phyloP scores from a whole-genome alignment of 352 stramenopile species.

The Phytopythium ostracodes region DNA sequence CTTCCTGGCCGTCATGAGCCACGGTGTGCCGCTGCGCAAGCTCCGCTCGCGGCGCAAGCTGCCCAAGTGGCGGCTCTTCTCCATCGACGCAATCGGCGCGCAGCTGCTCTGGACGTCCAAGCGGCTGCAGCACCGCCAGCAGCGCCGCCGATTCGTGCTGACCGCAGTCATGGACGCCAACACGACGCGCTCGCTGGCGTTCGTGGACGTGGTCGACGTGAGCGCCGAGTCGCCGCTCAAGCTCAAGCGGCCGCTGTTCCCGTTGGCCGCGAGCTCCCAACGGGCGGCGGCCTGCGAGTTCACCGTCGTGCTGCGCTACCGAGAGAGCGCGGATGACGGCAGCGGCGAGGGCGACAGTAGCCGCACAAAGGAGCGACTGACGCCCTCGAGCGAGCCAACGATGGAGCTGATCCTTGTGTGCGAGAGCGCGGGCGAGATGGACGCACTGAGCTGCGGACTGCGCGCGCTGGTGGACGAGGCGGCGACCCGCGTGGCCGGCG shows the following conservation, averaged over 20 bases:
- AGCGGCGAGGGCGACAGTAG: background rate
- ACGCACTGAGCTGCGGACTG: slow-evolving; percentile 52
- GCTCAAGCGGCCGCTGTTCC: slow-evolving; percentile 7
- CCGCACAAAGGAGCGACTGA: too few relatives aligned
- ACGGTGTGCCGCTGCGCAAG: slow-evolving; percentile 59
- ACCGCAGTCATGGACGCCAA: background rate
- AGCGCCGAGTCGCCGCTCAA: slow-evolving; percentile 43
- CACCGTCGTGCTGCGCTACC: slow-evolving; percentile 40
- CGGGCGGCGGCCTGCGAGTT: slow-evolving; percentile 16
- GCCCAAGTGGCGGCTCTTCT: slow-evolving; percentile 55
- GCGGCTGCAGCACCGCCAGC: slow-evolving; percentile 13
- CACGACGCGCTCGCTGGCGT: slow-evolving; percentile 37
- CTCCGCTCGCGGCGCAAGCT: slow-evolving; percentile 42
- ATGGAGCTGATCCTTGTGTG: slow-evolving; percentile 58
- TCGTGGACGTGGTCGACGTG: slow-evolving; percentile 36
- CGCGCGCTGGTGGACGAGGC: slow-evolving; percentile 43
- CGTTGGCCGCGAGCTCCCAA: background rate
- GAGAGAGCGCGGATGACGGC: slow-evolving; percentile 12
- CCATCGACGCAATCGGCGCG: slow-evolving; percentile 51
- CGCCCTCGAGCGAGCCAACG: background rate
- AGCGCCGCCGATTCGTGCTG: background rate
- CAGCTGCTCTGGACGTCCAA: slow-evolving; percentile 61
- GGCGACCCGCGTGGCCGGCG: slow-evolving; percentile 28
- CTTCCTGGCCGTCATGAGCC: slow-evolving; percentile 60
- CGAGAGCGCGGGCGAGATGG: slow-evolving; percentile 53